phyloP scores from a whole-genome alignment of 331 rosid genomes.

The Pyrus hybrid region DNA sequence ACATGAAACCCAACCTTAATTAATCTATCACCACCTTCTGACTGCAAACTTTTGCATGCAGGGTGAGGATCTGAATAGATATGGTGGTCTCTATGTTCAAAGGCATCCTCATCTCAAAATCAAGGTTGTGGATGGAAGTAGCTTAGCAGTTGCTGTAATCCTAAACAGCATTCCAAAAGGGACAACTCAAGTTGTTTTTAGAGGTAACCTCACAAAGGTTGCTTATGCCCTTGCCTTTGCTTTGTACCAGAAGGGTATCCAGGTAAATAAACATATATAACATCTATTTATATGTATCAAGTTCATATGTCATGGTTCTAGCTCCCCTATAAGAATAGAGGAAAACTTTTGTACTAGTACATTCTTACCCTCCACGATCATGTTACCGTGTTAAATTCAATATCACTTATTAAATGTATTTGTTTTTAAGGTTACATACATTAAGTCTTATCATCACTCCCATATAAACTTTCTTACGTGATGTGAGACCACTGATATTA shows the following conservation, averaged over 20 bases:
- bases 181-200: conserved; percentile 54
- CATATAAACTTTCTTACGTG: background rate
- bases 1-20: background rate
- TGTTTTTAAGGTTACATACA: too few relatives aligned
- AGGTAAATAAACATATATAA: conserved; percentile 28
- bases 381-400: background rate
- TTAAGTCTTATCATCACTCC: background rate
- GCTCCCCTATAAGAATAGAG: background rate
- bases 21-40: background rate
- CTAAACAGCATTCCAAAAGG: conserved; percentile 59
- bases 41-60: background rate
- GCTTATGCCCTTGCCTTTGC: conserved; percentile 54
- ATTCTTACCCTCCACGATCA: background rate
- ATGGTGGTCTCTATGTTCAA: conserved; percentile 51
- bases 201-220: conserved; percentile 60
- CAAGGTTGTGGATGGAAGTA: conserved; percentile 74
- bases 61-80: conserved; percentile 54
- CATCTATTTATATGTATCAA: too few relatives aligned
- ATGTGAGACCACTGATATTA: background rate
- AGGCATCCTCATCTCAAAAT: conserved; percentile 47
- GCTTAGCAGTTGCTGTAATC: conserved; percentile 53
- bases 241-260: conserved; percentile 41
- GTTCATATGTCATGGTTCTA: background rate
- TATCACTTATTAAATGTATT: background rate
- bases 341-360: background rate